phyloP scores from a whole-genome alignment of 768 basidiomycete genomes.

The Psilocybe subaeruginosa region DNA sequence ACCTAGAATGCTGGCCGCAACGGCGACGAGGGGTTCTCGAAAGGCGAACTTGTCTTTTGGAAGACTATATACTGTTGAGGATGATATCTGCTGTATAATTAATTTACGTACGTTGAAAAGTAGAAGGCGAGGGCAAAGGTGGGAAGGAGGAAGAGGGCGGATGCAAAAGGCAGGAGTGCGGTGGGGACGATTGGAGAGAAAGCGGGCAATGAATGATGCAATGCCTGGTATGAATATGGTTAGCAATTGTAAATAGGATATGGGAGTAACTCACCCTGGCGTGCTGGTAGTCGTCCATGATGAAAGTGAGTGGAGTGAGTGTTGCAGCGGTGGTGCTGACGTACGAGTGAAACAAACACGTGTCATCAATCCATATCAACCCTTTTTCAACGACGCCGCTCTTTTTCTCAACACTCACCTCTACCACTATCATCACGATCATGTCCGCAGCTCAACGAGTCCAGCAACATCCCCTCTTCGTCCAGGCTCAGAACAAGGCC shows the following conservation, averaged over 20 bases:
- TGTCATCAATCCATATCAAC: conserved; percentile 62
- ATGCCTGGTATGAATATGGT: conserved; percentile 38
- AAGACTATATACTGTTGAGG: conserved; percentile 51
- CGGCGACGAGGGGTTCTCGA: conserved; percentile 71
- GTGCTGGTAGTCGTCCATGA: conserved; percentile 63
- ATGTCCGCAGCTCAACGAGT: conserved; percentile 86
- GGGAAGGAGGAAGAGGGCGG: conserved; percentile 68
- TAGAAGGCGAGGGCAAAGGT: conserved; percentile 91
- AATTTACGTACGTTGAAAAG: conserved; percentile 77
- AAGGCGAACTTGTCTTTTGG: conserved; percentile 67
- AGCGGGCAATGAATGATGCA: conserved; percentile 68
- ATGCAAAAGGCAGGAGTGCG: conserved; percentile 69
- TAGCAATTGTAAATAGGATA: conserved; percentile 8
- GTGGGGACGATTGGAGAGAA: conserved; percentile 77
- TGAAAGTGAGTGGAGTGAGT: conserved; percentile 33
- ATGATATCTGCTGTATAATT: conserved; percentile 1
- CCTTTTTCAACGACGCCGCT: conserved; percentile 22
- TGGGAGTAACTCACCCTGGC: conserved; percentile 45
- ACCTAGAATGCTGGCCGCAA: conserved; percentile 75
- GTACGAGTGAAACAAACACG: conserved; percentile 59
- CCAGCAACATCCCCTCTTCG: conserved; percentile 84
- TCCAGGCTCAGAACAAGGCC: conserved; percentile 85
- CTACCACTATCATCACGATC: conserved; percentile 24
- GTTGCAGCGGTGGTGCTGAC: conserved; percentile 37
- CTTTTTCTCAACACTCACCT: conserved; percentile 20